These are phyloP conservation scores for Cladosporium austrohemisphaericum DNA, from an alignment of 2,329 filamentous ascomycete genomes.

Conservation along the genomic window DNA sequence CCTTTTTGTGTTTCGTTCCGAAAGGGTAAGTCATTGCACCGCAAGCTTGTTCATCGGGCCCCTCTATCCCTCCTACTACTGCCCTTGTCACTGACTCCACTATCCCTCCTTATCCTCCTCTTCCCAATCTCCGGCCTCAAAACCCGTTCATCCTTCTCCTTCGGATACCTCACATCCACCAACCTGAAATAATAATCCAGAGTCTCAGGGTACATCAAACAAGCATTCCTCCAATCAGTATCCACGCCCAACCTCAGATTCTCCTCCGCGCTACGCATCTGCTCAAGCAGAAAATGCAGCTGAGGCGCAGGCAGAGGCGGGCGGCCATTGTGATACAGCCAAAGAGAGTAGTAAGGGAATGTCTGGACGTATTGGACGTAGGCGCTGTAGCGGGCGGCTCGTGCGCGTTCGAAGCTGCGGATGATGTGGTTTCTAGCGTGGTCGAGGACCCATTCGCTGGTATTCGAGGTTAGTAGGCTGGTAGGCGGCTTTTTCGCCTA, in stretches of 20 bases:
- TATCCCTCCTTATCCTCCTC: slow-evolving; percentile 32
- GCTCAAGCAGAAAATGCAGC: slow-evolving; percentile 39
- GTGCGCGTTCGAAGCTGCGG: slow-evolving; percentile 41
- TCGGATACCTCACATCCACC: slow-evolving; percentile 62
- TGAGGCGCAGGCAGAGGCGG: slow-evolving; percentile 42
- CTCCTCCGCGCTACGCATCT: slow-evolving; percentile 62
- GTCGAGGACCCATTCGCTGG: slow-evolving; percentile 45
- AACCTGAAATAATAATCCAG: slow-evolving; percentile 75
- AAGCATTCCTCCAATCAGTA: slow-evolving; percentile 72
- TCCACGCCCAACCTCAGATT: slow-evolving; percentile 70
- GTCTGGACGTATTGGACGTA: slow-evolving; percentile 43
- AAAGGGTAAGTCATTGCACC: no score
- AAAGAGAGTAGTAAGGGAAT: slow-evolving; percentile 45
- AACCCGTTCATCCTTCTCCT: slow-evolving; percentile 45
- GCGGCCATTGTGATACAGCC: slow-evolving; percentile 43
- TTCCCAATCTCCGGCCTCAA: slow-evolving; percentile 32
- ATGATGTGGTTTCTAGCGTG: slow-evolving; percentile 45
- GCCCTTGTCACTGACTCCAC: slow-evolving; percentile 24
- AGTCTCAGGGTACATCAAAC: slow-evolving; percentile 75
- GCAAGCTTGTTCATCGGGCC: slow-evolving; percentile 13
- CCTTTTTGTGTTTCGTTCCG: no score
- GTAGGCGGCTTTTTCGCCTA: background rate
- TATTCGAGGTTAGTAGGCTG: background rate
- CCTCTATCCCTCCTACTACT: slow-evolving; percentile 23
- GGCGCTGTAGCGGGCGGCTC: slow-evolving; percentile 38